These are phyloP conservation scores for Tylopilus rubrobrunneus DNA, from an alignment of 768 basidiomycete genomes.

Conservation along the genomic window DNA sequence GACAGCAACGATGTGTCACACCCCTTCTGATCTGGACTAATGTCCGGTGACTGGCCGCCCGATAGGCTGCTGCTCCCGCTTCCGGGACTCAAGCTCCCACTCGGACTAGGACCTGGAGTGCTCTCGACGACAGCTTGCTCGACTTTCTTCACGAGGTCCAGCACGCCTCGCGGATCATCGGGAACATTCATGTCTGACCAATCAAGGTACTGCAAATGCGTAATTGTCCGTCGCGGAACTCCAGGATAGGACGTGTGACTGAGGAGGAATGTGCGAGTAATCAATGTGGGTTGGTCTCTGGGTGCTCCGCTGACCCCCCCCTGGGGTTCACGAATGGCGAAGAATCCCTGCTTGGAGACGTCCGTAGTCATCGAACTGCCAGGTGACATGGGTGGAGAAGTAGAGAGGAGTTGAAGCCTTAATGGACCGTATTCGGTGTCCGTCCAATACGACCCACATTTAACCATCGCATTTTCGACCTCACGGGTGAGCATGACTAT, in stretches of 20 bases:
- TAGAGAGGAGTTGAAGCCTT: slow-evolving; percentile 50
- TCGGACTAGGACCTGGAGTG: slow-evolving; percentile 29
- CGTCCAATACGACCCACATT: slow-evolving; percentile 90
- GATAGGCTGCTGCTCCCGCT: slow-evolving; percentile 13
- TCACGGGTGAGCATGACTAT: slow-evolving; percentile 97
- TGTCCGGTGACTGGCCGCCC: slow-evolving; percentile 18
- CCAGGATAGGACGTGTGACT: slow-evolving; percentile 57
- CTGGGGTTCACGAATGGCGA: slow-evolving; percentile 28
- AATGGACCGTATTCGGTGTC: slow-evolving; percentile 68
- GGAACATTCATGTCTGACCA: slow-evolving; percentile 99
- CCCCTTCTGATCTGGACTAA: background rate
- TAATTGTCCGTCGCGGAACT: slow-evolving; percentile 59
- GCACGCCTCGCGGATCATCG: slow-evolving; percentile 68
- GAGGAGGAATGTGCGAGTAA: slow-evolving; percentile 68
- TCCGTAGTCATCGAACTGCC: slow-evolving; percentile 33
- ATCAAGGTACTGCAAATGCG: slow-evolving; percentile 88
- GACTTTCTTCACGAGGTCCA: slow-evolving; percentile 73
- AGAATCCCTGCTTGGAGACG: slow-evolving; percentile 32
- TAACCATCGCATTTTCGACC: slow-evolving; percentile 81
- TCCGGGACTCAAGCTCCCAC: slow-evolving; percentile 21
- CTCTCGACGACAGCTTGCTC: slow-evolving; percentile 31
- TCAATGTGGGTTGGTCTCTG: slow-evolving; percentile 26
- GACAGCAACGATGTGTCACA: slow-evolving; percentile 11
- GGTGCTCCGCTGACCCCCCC: slow-evolving; percentile 6
- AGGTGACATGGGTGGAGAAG: slow-evolving; percentile 36